Conservation (phyloP, 768 basidiomycete species). For the Calocera viscosa region DNA sequence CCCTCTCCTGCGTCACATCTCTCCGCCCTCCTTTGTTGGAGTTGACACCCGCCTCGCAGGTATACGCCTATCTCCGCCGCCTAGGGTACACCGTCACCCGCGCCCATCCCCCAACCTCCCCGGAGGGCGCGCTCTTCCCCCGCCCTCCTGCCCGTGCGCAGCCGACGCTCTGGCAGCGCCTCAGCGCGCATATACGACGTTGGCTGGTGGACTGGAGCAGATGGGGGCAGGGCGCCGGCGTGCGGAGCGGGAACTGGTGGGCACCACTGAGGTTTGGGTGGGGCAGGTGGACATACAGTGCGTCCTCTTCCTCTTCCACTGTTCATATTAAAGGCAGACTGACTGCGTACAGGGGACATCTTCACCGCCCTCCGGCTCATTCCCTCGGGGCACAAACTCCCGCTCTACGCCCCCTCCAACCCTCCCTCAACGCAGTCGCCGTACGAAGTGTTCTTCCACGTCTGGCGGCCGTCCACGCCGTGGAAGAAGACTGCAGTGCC, state of each 20-base stretch:
- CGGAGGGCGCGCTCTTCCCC: conserved; percentile 27
- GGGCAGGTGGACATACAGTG: conserved; percentile 17
- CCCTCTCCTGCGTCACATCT: background rate
- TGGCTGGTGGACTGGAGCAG: background rate
- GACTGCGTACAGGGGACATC: conserved; percentile 40
- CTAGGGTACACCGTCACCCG: conserved; percentile 82
- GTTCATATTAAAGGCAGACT: background rate
- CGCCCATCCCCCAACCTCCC: conserved; percentile 51
- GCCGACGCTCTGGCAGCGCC: background rate
- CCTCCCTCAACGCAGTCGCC: conserved; percentile 31
- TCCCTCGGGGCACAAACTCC: conserved; percentile 46
- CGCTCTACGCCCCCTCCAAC: conserved; percentile 29
- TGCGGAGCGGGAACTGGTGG: conserved; percentile 49
- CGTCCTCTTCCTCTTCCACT: background rate
- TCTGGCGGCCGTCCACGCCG: conserved; percentile 81
- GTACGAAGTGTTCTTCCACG: conserved; percentile 75
- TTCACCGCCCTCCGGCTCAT: conserved; percentile 63
- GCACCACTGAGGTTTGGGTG: conserved; percentile 38
- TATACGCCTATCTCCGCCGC: conserved; percentile 83
- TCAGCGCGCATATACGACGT: background rate
- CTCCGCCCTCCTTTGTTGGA: background rate
- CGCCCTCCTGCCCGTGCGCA: conserved; percentile 38
- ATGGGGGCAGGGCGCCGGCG: background rate
- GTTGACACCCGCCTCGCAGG: conserved; percentile 35
- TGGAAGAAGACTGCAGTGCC: conserved; percentile 68